Percentiles rank a stretch among this genome's conserved stretches.
phyloP scores from a whole-genome alignment of 1,284 basidiomycete genomes.

The Xerocomus minutiporus region DNA sequence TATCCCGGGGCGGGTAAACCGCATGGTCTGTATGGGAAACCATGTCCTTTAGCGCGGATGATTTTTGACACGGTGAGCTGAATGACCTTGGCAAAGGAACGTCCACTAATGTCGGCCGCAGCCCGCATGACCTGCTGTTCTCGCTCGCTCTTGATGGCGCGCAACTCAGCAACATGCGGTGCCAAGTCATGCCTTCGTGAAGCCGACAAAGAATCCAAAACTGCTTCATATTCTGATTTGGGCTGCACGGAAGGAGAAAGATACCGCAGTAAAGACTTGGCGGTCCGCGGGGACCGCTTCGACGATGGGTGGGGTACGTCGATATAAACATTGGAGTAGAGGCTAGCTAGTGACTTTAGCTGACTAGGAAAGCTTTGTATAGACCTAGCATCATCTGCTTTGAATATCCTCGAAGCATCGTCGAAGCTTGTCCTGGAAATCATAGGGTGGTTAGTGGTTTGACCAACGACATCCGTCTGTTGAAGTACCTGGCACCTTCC shows the following conservation, averaged over 20 bases:
- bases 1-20: constrained; percentile 65
- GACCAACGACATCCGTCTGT: not conserved
- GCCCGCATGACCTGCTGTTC: constrained; percentile 69
- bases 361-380: constrained; percentile 52
- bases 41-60: not conserved
- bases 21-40: constrained; percentile 64
- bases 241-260: constrained; percentile 38
- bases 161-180: constrained; percentile 57
- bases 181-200: constrained; percentile 50
- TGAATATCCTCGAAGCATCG: constrained; percentile 62
- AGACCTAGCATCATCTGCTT: constrained; percentile 67
- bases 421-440: constrained; percentile 50
- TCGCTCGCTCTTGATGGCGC: constrained; percentile 65
- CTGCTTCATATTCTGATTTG: constrained; percentile 45
- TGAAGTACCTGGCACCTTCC: constrained; percentile 76
- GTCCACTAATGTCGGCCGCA: constrained; percentile 74
- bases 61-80: not conserved
- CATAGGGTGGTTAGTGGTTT: constrained; percentile 1
- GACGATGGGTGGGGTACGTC: constrained; percentile 34
- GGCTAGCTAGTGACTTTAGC: constrained; percentile 43
- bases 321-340: constrained; percentile 38
- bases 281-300: constrained; percentile 31
- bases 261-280: constrained; percentile 49
- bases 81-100: constrained; percentile 70
- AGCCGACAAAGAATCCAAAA: constrained; percentile 49